Conservation (phyloP, 257 asterid genomes). For the Solanum commersonii region DNA sequence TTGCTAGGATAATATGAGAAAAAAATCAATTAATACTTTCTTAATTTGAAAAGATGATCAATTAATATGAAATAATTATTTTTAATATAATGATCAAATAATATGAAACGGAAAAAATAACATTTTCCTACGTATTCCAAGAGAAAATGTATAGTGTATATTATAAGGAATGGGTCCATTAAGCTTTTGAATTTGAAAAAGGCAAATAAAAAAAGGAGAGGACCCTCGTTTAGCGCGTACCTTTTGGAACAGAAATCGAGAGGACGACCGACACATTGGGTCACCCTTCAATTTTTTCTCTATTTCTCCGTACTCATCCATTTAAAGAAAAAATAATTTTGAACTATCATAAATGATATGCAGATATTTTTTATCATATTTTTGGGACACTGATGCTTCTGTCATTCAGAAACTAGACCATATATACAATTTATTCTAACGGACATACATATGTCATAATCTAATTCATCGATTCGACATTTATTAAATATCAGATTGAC, state of each 20-base stretch:
- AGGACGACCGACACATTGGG: not conserved
- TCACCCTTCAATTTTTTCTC: not conserved
- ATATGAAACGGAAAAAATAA: accelerated
- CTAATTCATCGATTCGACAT: accelerated
- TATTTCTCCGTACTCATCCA: not conserved
- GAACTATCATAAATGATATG: no score
- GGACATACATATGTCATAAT: no score
- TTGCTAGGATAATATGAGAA: no score
- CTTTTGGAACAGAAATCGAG: constrained; percentile 1
- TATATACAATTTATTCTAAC: no score
- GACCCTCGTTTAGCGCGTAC: constrained; percentile 30
- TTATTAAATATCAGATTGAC: no score
- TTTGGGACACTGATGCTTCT: no score
- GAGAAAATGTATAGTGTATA: not conserved
- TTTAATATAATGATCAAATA: no score
- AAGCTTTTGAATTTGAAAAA: not conserved
- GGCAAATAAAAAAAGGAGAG: not conserved
- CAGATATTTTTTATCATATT: accelerated
- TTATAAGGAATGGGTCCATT: not conserved
- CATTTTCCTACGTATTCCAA: not conserved
- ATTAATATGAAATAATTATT: no score
- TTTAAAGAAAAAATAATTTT: no score
- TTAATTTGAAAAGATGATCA: no score
- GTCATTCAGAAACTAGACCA: no score
- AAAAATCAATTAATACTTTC: no score